Conservation (phyloP, 768 basidiomycete species). For the Boletus sp. region DNA sequence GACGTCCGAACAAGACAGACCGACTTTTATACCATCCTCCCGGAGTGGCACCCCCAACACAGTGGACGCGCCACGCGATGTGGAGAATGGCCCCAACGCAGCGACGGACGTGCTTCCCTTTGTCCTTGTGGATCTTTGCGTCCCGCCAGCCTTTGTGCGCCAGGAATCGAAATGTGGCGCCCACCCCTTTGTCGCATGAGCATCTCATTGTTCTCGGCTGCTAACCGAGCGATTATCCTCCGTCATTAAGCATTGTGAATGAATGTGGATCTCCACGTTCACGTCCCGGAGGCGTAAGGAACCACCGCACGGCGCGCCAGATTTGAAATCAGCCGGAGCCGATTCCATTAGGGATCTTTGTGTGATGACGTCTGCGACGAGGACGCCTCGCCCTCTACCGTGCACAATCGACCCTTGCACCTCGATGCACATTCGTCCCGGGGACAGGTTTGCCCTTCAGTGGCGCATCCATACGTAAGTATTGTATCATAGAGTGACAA, state of each 20-base stretch:
- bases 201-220: background rate
- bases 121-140: slow-evolving; percentile 6
- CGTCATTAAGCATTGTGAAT: background rate
- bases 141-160: slow-evolving; percentile 16
- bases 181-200: slow-evolving; percentile 6
- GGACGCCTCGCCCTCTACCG: too few relatives aligned
- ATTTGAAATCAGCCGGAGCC: background rate
- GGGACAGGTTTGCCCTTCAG: background rate
- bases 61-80: background rate
- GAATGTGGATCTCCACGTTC: background rate
- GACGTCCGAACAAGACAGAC: background rate
- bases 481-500: background rate
- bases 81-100: background rate
- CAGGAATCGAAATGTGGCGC: background rate
- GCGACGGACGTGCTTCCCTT: slow-evolving; percentile 1
- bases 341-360: background rate
- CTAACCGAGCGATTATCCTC: background rate
- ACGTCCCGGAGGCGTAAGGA: background rate
- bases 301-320: background rate
- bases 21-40: slow-evolving; percentile 7
- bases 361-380: background rate
- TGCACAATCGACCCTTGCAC: background rate
- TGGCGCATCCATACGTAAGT: background rate
- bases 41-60: slow-evolving; percentile 3
- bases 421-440: background rate